A percentile compares a stretch with the other conserved stretches of the same genome.
Conservation (phyloP, 176 grass and related monocot genomes). For the Oryza australiensis region DNA sequence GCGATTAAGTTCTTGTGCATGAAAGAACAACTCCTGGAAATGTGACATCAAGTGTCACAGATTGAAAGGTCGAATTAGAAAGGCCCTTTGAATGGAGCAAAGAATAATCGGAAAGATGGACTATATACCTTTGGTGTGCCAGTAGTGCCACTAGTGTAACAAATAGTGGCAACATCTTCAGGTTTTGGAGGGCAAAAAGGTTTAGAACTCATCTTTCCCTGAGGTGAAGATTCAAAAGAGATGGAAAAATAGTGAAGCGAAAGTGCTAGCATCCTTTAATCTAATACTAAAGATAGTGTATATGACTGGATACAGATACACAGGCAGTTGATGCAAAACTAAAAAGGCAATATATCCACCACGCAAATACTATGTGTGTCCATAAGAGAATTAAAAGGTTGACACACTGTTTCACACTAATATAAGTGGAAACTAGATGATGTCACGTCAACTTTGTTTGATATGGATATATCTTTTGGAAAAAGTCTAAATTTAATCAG, state of each 20-base stretch:
- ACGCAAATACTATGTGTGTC: background rate
- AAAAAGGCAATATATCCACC: conserved; percentile 1
- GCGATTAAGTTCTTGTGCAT: conserved; percentile 85
- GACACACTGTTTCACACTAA: background rate
- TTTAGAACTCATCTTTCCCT: conserved; percentile 68
- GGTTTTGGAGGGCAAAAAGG: conserved; percentile 83
- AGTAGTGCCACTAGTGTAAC: conserved; percentile 97
- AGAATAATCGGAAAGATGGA: conserved; percentile 21
- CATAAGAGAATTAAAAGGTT: background rate
- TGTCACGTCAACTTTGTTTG: conserved; percentile 1
- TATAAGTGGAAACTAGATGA: conserved; percentile 9
- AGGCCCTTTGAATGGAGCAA: background rate
- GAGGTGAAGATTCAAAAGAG: conserved; percentile 21
- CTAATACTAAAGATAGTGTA: background rate
- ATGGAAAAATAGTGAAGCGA: conserved; percentile 21
- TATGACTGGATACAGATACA: background rate
- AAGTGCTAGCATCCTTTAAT: background rate
- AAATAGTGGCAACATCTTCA: conserved; percentile 89
- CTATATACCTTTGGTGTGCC: conserved; percentile 80
- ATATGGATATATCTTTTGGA: background rate
- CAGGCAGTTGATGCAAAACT: background rate
- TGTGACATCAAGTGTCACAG: conserved; percentile 16
- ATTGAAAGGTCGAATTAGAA: conserved; percentile 29
- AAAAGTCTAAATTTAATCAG: conserved; percentile 3
- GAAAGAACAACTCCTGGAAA: conserved; percentile 80